Evolutionary conservation across 108 stramenopile genomes (phyloP), one percentile per base, ranked within the genome.

Genomic region (Fragilaria crotonensis): DNA sequence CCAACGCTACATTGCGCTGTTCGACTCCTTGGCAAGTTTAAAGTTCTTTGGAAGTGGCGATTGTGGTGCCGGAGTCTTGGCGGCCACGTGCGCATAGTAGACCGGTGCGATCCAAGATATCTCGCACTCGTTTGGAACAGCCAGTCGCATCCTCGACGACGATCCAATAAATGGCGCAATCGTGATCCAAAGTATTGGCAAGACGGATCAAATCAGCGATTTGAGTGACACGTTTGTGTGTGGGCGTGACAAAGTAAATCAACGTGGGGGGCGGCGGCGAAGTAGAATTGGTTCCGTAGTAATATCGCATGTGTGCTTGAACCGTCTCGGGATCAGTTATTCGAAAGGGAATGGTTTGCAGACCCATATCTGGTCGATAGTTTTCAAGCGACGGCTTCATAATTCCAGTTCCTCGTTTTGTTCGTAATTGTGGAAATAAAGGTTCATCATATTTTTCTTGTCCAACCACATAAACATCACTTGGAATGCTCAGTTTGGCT

Each of bases 191-290:
- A 51, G 21, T 51, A 19, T 51, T 9, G 9, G 14, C n/a, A 19
- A 51, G 49, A 29, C 25, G 25, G 14, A 56, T 54, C 25, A 64
- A 30, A 47, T 64, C 54, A 19, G 25, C 54, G 2, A 56, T 4
- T 47, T 64, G 63, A 14, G 63, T 64, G 3, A 5, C 3, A 54
- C 63, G 63, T 25, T 23, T 33, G 53, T 56, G 25, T 19, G 63
- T 64, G 4, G 63, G 63, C 5, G 63, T 64, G 53, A 64, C 53
- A 45, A 64, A 14, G 33, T 56, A 64, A 11, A 64, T 41, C n/a
- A n/a, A n/a, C n/a, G n/a, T n/a, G n/a, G n/a, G n/a, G n/a, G n/a
- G n/a, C n/a, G n/a, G n/a, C n/a, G n/a, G n/a, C n/a, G n/a, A n/a
- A n/a, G n/a, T n/a, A n/a, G n/a, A n/a, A n/a, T n/a, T n/a, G n/a